Evolutionary conservation across 2,329 filamentous ascomycete genomes (phyloP), one percentile per base, ranked within the genome.

Genomic region (Trichoderma citrinoviride): DNA sequence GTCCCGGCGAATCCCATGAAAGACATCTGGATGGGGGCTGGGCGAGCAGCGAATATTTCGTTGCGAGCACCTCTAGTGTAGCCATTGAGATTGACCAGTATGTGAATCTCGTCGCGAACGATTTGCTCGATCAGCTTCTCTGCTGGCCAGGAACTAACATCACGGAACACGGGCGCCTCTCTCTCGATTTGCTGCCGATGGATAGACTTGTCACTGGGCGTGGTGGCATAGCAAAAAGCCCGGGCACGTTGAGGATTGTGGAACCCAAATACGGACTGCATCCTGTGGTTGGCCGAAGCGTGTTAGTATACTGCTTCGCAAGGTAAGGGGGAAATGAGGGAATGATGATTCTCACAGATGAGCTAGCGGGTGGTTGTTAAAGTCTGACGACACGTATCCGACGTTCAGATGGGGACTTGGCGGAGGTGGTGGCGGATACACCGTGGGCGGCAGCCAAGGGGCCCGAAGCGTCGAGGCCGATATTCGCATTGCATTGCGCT

Each of bases 1-100:
- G 94, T 97, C 10, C 95, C 95, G 0, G 95, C 95, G 74, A 99
- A 99, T 0, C 95, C 95, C 95, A 99, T 99, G 73, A 99, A 99
- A 0, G 95, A 97, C 95, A 99, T 99, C 70, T 99, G 95, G 49
- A 99, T 92, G 0, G 95, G 95, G 2, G 93, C 93, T 17, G 95
- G 92, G 27, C 96, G 87, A 23, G 95, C 95, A 23, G 95, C 95
- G 75, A 99, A 99, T 4, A 99, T 90, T 74, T 99, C 95, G 71
- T 99, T 99, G 25, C 93, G 87, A n/a, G 95, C 95, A 33, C 95
- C 95, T 61, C 95, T 86, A 0, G 95, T 99, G 76, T 99, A 99
- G 12, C 95, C 95, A 72, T 99, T 99, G n/a, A 99, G 83, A 69
- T 99, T 99, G 71, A 99, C 88, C 21, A 99, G 83, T 47, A 99